Percentiles rank a stretch among this genome's conserved stretches.
These are phyloP conservation scores for Oryza glumipatula DNA, from an alignment of 176 grass and related monocot genomes.

Conservation along the genomic window DNA sequence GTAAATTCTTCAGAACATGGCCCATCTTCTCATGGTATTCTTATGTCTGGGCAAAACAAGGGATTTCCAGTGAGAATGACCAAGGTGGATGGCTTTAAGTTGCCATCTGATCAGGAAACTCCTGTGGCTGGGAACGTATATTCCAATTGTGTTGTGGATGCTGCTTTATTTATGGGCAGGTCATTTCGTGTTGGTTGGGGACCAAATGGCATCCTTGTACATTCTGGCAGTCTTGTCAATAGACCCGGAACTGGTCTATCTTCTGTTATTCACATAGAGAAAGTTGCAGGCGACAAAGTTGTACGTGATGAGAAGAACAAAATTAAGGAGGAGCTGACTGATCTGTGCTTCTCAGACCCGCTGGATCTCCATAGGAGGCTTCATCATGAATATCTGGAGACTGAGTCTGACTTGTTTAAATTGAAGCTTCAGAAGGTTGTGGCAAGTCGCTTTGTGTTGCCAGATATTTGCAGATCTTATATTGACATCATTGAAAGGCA, in stretches of 20 bases:
- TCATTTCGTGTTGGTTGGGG: slow-evolving; percentile 97
- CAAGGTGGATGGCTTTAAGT: slow-evolving; percentile 87
- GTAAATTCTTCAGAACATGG: slow-evolving; percentile 58
- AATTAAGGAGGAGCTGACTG: slow-evolving; percentile 64
- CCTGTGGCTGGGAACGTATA: slow-evolving; percentile 67
- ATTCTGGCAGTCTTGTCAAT: slow-evolving; percentile 74
- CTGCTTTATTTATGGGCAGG: slow-evolving; percentile 90
- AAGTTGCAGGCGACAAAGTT: slow-evolving; percentile 65
- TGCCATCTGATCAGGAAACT: slow-evolving; percentile 69
- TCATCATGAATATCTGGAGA: slow-evolving; percentile 54
- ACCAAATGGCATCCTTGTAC: slow-evolving; percentile 86
- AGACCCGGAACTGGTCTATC: slow-evolving; percentile 60
- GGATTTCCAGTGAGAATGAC: slow-evolving; percentile 62
- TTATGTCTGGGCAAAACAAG: slow-evolving; percentile 82
- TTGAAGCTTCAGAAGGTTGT: slow-evolving; percentile 81
- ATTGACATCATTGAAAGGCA: slow-evolving; percentile 84
- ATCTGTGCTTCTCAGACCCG: slow-evolving; percentile 67
- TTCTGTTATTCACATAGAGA: slow-evolving; percentile 85
- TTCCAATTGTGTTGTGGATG: slow-evolving; percentile 77
- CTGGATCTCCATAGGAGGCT: slow-evolving; percentile 79
- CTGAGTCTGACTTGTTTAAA: slow-evolving; percentile 54
- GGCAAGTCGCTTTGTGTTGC: slow-evolving; percentile 61
- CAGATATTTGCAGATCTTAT: slow-evolving; percentile 82
- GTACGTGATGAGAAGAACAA: slow-evolving; percentile 69
- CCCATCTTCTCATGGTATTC: slow-evolving; percentile 62